These are phyloP conservation scores for Coemansia sp. DNA, from an alignment of 192 early-diverging fungal species.

Conservation along the genomic window DNA sequence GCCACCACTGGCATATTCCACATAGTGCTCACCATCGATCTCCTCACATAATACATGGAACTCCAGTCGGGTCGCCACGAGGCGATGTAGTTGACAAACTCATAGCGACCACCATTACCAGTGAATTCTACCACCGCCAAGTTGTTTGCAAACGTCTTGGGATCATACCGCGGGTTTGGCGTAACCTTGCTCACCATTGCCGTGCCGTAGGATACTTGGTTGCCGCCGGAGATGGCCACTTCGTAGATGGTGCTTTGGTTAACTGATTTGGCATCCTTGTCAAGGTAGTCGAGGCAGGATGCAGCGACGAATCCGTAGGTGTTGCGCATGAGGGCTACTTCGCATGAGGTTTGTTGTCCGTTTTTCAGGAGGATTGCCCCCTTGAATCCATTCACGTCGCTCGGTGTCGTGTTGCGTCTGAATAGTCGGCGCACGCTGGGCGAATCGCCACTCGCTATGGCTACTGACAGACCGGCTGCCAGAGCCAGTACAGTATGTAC, in stretches of 20 bases:
- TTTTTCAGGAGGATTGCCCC: conserved; percentile 44
- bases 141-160: conserved; percentile 48
- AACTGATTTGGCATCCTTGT: conserved; percentile 2
- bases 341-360: conserved; percentile 45
- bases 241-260: conserved; percentile 31
- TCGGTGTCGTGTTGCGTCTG: conserved; percentile 2
- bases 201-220: conserved; percentile 14
- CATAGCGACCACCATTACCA: conserved; percentile 6
- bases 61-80: conserved; percentile 43
- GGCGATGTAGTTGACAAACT: conserved; percentile 45
- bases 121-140: conserved; percentile 35
- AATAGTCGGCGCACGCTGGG: neutral
- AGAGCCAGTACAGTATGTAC: conserved; percentile 14
- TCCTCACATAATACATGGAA: conserved; percentile 30
- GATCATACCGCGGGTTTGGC: conserved; percentile 32
- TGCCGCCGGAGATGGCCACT: conserved; percentile 24
- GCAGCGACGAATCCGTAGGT: conserved; percentile 42
- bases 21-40: conserved; percentile 9
- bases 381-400: conserved; percentile 34
- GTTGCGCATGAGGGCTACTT: conserved; percentile 40
- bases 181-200: conserved; percentile 29
- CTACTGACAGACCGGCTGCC: conserved; percentile 47
- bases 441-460: neutral
- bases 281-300: conserved; percentile 37
- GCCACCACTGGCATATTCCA: conserved; percentile 27